A percentile compares a stretch with the other conserved stretches of the same genome.
Evolutionary conservation across 306 rosid species (phyloP).

Genomic region (Castanea crenata): DNA sequence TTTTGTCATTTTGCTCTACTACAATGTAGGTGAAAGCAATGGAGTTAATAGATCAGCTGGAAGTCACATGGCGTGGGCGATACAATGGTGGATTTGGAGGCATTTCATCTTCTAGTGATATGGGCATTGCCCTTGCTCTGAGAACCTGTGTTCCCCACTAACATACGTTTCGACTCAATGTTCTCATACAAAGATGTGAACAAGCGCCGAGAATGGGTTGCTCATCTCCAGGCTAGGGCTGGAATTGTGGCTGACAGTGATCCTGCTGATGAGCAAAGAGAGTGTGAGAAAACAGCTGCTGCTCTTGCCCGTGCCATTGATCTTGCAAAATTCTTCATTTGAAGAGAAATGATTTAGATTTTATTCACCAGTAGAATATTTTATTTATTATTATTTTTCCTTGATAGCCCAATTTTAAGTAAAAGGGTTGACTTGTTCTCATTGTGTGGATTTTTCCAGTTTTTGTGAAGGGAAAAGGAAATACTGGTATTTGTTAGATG

Average conservation of each 20-base stretch:
- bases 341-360: conserved; percentile 37
- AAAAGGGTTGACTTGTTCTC: not conserved
- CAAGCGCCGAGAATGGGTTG: conserved; percentile 85
- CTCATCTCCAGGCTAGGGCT: conserved; percentile 90
- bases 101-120: conserved; percentile 74
- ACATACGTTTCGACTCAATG: conserved; percentile 71
- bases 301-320: conserved; percentile 92
- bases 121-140: conserved; percentile 90
- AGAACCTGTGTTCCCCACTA: conserved; percentile 86
- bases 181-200: conserved; percentile 67
- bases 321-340: conserved; percentile 89
- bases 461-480: no score
- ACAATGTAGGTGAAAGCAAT: conserved; percentile 85
- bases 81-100: conserved; percentile 96
- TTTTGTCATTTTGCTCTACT: conserved; percentile 17
- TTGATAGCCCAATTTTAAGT: not conserved
- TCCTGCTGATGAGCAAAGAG: conserved; percentile 85
- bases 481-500: no score
- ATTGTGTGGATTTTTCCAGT: no score
- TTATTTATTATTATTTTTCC: not conserved
- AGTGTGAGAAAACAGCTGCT: conserved; percentile 95
- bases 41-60: conserved; percentile 93
- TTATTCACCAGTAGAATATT: not conserved
- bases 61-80: conserved; percentile 84
- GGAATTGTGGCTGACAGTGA: conserved; percentile 92